Conservation (phyloP, 2,329 filamentous ascomycete species). For the Didymella glomerata region DNA sequence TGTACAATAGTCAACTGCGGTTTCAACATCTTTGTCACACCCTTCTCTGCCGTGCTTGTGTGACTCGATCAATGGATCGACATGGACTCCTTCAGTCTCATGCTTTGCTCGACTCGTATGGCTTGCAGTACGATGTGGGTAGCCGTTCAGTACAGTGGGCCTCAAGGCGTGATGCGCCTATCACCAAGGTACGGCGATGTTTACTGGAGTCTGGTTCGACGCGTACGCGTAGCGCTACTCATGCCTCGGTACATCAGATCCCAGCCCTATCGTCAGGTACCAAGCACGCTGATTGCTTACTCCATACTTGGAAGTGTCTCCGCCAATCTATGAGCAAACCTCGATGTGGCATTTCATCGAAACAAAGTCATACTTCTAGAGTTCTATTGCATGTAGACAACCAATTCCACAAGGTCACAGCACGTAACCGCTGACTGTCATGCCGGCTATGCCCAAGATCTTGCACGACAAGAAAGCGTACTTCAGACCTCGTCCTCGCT, state of each 20-base stretch:
- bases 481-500: not conserved
- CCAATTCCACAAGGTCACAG: not conserved
- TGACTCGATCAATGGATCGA: not conserved
- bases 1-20: slow-evolving; percentile 51
- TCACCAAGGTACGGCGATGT: not conserved
- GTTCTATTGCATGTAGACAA: not conserved
- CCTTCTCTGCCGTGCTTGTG: not conserved
- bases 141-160: not conserved
- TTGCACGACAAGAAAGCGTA: not conserved
- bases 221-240: slow-evolving; percentile 34
- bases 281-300: not conserved
- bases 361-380: not conserved
- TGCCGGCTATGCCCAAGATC: not conserved
- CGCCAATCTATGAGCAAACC: not conserved
- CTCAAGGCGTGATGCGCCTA: not conserved
- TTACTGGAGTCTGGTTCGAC: not conserved
- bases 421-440: not conserved
- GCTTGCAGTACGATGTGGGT: not conserved
- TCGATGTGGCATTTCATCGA: not conserved
- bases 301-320: not conserved
- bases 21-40: slow-evolving; percentile 42
- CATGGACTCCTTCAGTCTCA: not conserved
- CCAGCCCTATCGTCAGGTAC: slow-evolving; percentile 17
- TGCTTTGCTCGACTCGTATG: not conserved
- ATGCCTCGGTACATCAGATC: slow-evolving; percentile 34